Conservation (phyloP, 2,329 filamentous ascomycete genomes). For the Triangularia setosa region DNA sequence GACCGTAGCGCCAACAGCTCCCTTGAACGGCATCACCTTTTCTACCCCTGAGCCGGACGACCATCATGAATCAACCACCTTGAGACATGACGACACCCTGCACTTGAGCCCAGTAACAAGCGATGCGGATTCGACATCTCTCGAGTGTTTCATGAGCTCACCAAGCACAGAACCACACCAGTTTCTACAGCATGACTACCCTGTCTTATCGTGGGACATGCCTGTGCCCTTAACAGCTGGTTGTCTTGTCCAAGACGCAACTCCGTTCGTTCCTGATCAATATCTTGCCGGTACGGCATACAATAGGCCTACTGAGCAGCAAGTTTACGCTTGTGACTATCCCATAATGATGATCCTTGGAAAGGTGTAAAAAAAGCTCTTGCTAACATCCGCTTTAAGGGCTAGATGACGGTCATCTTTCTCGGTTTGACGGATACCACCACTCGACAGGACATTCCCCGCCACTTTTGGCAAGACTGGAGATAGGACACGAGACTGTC, state of each 20-base stretch:
- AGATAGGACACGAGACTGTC: not conserved
- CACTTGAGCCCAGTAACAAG: not conserved
- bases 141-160: not conserved
- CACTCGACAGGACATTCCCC: not conserved
- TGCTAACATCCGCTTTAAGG: not conserved
- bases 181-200: too few species aligned
- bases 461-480: not conserved
- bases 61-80: not conserved
- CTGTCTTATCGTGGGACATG: not conserved
- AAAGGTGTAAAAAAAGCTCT: not conserved
- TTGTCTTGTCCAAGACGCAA: not conserved
- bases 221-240: not conserved
- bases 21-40: conserved; percentile 12
- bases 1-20: conserved; percentile 2
- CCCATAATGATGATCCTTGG: too few species aligned
- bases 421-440: not conserved
- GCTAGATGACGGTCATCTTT: not conserved
- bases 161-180: not conserved
- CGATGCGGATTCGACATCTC: not conserved
- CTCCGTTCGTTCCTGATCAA: not conserved
- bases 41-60: conserved; percentile 13
- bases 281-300: not conserved
- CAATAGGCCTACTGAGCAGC: not conserved
- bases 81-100: not conserved
- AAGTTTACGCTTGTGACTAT: not conserved